phyloP scores from a whole-genome alignment of 768 basidiomycete species.

The Russula sp. region DNA sequence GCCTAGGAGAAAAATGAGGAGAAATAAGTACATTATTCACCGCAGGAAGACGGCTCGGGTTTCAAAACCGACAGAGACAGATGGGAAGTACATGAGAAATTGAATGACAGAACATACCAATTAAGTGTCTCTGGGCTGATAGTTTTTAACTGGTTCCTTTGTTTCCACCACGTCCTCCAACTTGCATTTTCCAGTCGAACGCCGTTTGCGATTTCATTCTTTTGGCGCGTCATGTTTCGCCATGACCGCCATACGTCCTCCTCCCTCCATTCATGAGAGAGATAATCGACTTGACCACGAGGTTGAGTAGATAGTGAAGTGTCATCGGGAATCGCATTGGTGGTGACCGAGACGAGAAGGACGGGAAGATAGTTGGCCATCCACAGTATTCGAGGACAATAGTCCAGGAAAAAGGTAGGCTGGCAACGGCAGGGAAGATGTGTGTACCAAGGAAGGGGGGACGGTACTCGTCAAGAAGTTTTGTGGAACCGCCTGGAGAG shows the following conservation, averaged over 20 bases:
- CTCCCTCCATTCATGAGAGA: slow-evolving; percentile 95
- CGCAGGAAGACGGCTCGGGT: background rate
- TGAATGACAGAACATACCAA: slow-evolving; percentile 58
- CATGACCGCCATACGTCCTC: slow-evolving; percentile 99
- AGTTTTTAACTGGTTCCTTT: slow-evolving; percentile 92
- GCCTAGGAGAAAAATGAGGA: slow-evolving; percentile 51
- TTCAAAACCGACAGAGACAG: slow-evolving; percentile 5
- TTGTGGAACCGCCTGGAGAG: slow-evolving; percentile 5
- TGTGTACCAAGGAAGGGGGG: background rate
- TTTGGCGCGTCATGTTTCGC: slow-evolving; percentile 97
- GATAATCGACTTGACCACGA: slow-evolving; percentile 95
- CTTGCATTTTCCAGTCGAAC: slow-evolving; percentile 94
- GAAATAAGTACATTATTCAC: slow-evolving; percentile 6
- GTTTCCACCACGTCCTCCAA: slow-evolving; percentile 99
- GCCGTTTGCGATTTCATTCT: slow-evolving; percentile 97
- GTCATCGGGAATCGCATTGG: slow-evolving; percentile 62
- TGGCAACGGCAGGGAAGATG: background rate
- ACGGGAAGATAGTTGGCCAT: slow-evolving; percentile 73
- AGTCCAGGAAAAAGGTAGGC: background rate
- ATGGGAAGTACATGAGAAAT: background rate
- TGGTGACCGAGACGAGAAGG: slow-evolving; percentile 59
- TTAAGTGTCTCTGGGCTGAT: slow-evolving; percentile 96
- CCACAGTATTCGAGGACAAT: slow-evolving; percentile 16
- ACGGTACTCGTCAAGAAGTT: background rate
- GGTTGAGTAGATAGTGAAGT: slow-evolving; percentile 79